A percentile compares a stretch with the other conserved stretches of the same genome.
phyloP scores from a whole-genome alignment of 2,329 filamentous ascomycete genomes.

The Pseudopithomyces maydicus region DNA sequence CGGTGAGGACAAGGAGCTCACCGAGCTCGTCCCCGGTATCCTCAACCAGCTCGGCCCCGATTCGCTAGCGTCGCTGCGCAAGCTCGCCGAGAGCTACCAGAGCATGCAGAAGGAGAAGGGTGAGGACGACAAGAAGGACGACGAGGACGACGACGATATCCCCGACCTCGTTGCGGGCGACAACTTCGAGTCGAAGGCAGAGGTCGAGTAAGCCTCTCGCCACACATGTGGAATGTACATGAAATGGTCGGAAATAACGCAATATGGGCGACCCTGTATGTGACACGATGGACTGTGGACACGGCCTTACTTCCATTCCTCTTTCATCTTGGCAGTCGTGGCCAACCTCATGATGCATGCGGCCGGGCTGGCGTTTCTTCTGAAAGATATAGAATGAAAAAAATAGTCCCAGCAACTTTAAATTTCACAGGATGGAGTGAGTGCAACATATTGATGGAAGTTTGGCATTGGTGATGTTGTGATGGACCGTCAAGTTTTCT shows the following conservation, averaged over 20 bases:
- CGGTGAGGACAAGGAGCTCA: slow-evolving; percentile 99
- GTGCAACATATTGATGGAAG: neutral
- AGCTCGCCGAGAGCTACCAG: slow-evolving; percentile 99
- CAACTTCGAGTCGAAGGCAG: slow-evolving; percentile 87
- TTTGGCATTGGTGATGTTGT: neutral
- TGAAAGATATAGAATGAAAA: slow-evolving; percentile 43
- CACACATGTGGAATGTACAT: slow-evolving; percentile 17
- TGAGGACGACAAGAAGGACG: slow-evolving; percentile 72
- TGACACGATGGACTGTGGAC: slow-evolving; percentile 24
- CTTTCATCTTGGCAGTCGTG: slow-evolving; percentile 29
- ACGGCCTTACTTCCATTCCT: slow-evolving; percentile 19
- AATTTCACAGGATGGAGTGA: neutral
- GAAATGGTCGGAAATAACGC: slow-evolving; percentile 24
- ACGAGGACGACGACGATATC: slow-evolving; percentile 78
- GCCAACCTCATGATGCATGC: slow-evolving; percentile 35
- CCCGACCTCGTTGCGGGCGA: slow-evolving; percentile 95
- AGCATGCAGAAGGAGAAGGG: slow-evolving; percentile 94
- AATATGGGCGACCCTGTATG: slow-evolving; percentile 25
- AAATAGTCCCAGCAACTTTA: slow-evolving; percentile 36
- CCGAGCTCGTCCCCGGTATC: slow-evolving; percentile 98
- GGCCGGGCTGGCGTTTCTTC: slow-evolving; percentile 41
- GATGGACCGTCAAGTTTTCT: neutral
- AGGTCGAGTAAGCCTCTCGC: slow-evolving; percentile 74
- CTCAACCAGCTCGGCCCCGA: slow-evolving; percentile 99
- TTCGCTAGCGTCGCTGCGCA: slow-evolving; percentile 94